These are phyloP conservation scores for Cordyceps militaris DNA, from an alignment of 2,329 filamentous ascomycete genomes.

Conservation along the genomic window DNA sequence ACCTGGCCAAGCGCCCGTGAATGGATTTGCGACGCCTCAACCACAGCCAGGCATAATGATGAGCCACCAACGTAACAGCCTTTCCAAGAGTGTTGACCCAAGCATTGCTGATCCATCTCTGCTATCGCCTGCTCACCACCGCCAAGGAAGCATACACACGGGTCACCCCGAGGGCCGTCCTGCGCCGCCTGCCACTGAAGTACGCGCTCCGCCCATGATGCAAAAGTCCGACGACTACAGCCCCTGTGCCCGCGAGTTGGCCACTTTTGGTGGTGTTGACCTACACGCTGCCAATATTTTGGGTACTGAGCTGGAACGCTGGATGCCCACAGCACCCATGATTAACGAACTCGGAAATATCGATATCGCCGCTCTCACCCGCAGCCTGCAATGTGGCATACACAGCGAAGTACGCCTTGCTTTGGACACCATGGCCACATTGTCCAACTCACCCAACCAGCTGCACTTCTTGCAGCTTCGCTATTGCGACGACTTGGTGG, in stretches of 20 bases:
- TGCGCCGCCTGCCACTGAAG: constrained; percentile 15
- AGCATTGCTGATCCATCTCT: constrained; percentile 16
- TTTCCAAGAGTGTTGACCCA: constrained; percentile 46
- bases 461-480: constrained; percentile 61
- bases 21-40: constrained; percentile 32
- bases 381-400: constrained; percentile 84
- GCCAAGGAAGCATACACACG: constrained; percentile 29
- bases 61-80: constrained; percentile 42
- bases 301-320: constrained; percentile 57
- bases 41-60: constrained; percentile 20
- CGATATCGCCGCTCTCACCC: constrained; percentile 82
- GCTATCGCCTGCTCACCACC: constrained; percentile 29
- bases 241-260: constrained; percentile 47
- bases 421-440: constrained; percentile 70
- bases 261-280: constrained; percentile 65
- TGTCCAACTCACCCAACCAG: constrained; percentile 55
- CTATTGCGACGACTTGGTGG: constrained; percentile 80
- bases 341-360: constrained; percentile 77
- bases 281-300: constrained; percentile 57
- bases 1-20: constrained; percentile 30
- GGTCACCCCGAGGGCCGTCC: constrained; percentile 28
- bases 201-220: constrained; percentile 30
- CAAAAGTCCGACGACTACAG: constrained; percentile 46
- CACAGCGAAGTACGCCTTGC: constrained; percentile 84
- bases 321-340: constrained; percentile 68